Conservation (phyloP, 1,284 basidiomycete species). For the Omphalotus olearius region DNA sequence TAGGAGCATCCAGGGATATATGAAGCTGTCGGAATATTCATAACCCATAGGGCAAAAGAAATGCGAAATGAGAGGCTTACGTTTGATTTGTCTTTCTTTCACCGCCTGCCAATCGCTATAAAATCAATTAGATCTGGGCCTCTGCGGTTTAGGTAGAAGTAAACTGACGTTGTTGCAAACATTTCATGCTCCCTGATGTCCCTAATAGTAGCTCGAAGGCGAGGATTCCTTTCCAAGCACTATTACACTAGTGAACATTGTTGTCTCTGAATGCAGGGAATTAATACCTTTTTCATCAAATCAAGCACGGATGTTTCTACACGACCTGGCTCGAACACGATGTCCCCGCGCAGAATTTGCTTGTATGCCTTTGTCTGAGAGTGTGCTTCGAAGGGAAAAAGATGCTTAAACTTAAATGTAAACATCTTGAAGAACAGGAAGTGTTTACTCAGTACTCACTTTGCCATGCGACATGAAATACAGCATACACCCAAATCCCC, state of each 20-base stretch:
- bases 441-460: slow-evolving; percentile 30
- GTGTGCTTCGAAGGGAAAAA: not conserved
- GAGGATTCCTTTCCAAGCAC: slow-evolving; percentile 56
- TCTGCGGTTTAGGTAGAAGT: not conserved
- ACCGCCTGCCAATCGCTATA: slow-evolving; percentile 40
- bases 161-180: slow-evolving; percentile 41
- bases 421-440: not conserved
- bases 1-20: slow-evolving; percentile 1
- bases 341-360: slow-evolving; percentile 1
- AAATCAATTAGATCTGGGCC: not conserved
- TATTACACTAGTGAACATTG: slow-evolving; percentile 18
- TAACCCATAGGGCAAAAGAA: not conserved
- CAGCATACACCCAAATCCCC: slow-evolving; percentile 75
- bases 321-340: slow-evolving; percentile 2
- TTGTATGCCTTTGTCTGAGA: slow-evolving; percentile 5
- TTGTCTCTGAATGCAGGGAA: not conserved
- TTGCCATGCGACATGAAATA: slow-evolving; percentile 64
- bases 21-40: not conserved
- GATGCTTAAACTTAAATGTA: not conserved
- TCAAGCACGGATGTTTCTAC: slow-evolving; percentile 31
- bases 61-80: not conserved
- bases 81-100: slow-evolving; percentile 13
- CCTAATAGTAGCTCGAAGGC: slow-evolving; percentile 34
- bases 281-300: slow-evolving; percentile 34
- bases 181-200: slow-evolving; percentile 41